These are phyloP conservation scores for Suillus placidus DNA, from an alignment of 768 basidiomycete genomes.

Conservation along the genomic window DNA sequence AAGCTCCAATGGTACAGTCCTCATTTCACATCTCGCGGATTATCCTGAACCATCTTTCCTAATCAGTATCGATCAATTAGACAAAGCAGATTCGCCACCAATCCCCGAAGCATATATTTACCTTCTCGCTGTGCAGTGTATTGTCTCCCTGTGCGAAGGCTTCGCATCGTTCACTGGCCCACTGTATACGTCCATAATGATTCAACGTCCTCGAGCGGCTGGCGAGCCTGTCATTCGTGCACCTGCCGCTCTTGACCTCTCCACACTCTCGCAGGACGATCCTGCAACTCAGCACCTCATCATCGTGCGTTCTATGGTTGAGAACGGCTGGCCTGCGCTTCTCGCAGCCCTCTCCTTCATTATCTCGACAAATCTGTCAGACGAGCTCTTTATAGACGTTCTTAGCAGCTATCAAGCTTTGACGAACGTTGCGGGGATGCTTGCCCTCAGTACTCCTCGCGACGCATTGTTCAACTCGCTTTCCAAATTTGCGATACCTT, in stretches of 20 bases:
- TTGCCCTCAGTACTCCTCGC: conserved; percentile 83
- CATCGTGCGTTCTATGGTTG: conserved; percentile 77
- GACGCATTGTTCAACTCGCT: conserved; percentile 92
- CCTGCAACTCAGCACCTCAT: conserved; percentile 57
- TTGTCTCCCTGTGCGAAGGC: conserved; percentile 85
- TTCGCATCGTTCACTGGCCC: conserved; percentile 75
- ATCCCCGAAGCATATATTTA: conserved; percentile 96
- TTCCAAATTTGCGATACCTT: conserved; percentile 91
- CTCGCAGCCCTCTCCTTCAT: conserved; percentile 89
- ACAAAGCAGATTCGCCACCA: conserved; percentile 92
- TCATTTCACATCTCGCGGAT: neutral
- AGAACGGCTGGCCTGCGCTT: conserved; percentile 89
- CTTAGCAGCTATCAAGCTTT: conserved; percentile 81
- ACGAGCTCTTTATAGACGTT: conserved; percentile 88
- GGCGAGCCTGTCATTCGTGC: conserved; percentile 70
- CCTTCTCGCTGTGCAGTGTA: conserved; percentile 86
- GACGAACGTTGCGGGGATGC: conserved; percentile 86
- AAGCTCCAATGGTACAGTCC: conserved; percentile 83
- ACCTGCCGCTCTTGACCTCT: conserved; percentile 71
- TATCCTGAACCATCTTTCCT: neutral
- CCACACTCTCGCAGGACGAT: conserved; percentile 55
- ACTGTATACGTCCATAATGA: conserved; percentile 70
- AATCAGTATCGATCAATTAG: conserved; percentile 91
- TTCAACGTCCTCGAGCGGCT: conserved; percentile 63
- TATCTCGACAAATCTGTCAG: conserved; percentile 88